Base-by-base conservation (phyloP, 164 flowering plant species). In the Tinospora cordifolia region DNA sequence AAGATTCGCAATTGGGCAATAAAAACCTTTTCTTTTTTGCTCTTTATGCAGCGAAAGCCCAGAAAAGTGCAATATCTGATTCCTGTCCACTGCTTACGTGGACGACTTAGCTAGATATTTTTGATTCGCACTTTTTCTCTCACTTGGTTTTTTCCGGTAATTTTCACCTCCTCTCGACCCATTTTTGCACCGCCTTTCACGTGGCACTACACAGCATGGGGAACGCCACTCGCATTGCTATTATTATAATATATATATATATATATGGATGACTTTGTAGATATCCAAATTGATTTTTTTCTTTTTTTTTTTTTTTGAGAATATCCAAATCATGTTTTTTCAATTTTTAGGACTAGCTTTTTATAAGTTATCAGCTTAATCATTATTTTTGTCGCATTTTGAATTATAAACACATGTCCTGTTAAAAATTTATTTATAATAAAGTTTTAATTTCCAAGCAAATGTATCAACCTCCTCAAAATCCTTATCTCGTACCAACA, bases 81-180 rank as follows among this genome's bases (percentile, higher is more conserved):
- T 76, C 83, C 79, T 54, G 24, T 54, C 60, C 60, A 19, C 62
- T 70, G 76, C 82, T 77, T 54, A 81, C 86, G 84, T 87, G 90
- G 87, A 82, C 74, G 79, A 30, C 63, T 77, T 70, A 78, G 71
- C 76, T 66, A 73, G 85, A 84, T 86, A 79, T 79, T 82, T 86
- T 80, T 72, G 81, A 80, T 80, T 77, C 72, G 44, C 82, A 70
- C 77, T 74, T 76, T 77, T 79, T 71, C 30, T 65, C 34, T 60
- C 19, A 60, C 25, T n/a, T 15, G 59, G 21, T 19, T 17, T 14
- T 51, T 19, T 51, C 19, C 21, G 1, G 59, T 51, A 51, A 51
- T 51, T 51, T 54, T 8, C 24, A 6, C 9, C 60, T 1, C n/a
- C 7, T 51, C 59, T 5, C 21, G 59, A 21, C 22, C 60, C 21